Conservation (phyloP, 2,329 filamentous ascomycete genomes). For the Exophiala xenobiotica region DNA sequence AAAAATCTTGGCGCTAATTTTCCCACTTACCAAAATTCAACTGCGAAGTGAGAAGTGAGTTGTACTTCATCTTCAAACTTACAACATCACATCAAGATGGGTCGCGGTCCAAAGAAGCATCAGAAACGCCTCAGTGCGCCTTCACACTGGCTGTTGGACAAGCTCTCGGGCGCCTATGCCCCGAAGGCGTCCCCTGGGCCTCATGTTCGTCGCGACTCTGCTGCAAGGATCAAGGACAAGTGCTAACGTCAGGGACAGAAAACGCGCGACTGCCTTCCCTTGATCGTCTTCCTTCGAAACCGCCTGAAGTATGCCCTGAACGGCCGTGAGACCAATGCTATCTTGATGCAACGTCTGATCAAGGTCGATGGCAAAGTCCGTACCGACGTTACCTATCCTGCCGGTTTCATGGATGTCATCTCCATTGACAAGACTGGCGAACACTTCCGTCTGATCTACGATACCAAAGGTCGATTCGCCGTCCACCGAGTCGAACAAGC, state of each 20-base stretch:
- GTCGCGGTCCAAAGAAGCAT: constrained; percentile 82
- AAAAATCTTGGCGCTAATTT: constrained; percentile 1
- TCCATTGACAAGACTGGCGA: constrained; percentile 99
- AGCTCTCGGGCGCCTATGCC: constrained; percentile 86
- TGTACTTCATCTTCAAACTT: background rate
- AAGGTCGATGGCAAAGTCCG: constrained; percentile 99
- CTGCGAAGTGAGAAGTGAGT: background rate
- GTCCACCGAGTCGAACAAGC: constrained; percentile 98
- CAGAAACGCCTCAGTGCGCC: constrained; percentile 99
- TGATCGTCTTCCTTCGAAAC: constrained; percentile 96
- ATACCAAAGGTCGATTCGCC: constrained; percentile 99
- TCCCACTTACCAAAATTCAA: background rate
- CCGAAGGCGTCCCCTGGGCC: constrained; percentile 76
- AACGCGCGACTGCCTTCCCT: constrained; percentile 96
- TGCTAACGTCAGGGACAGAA: constrained; percentile 67
- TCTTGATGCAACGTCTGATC: constrained; percentile 99
- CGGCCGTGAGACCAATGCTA: constrained; percentile 93
- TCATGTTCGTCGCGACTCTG: constrained; percentile 31
- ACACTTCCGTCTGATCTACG: constrained; percentile 99
- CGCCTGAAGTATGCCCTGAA: constrained; percentile 99
- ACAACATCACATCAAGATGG: constrained; percentile 45
- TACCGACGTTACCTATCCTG: constrained; percentile 95
- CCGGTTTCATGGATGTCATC: constrained; percentile 99
- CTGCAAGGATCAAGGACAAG: background rate
- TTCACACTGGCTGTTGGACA: constrained; percentile 99